These are phyloP conservation scores for Floccularia luteovirens DNA, from an alignment of 768 basidiomycete species.

Conservation along the genomic window DNA sequence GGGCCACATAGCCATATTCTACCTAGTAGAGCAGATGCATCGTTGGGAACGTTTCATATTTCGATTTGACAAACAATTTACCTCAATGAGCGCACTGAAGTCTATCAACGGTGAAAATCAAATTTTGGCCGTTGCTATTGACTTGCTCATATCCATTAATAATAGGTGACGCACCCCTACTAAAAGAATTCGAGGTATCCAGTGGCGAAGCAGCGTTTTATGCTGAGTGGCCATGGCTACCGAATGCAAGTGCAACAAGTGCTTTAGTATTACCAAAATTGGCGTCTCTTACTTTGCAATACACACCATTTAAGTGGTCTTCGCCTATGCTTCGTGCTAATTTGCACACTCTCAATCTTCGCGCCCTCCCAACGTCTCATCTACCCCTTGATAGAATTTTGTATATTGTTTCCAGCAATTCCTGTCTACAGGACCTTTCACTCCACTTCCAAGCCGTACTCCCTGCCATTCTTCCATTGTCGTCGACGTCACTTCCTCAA, in stretches of 20 bases:
- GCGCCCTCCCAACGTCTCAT: conserved; percentile 54
- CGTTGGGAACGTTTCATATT: conserved; percentile 81
- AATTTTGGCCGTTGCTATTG: background rate
- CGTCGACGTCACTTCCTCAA: conserved; percentile 41
- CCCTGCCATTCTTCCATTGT: conserved; percentile 56
- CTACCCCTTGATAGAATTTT: conserved; percentile 64
- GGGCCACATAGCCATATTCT: conserved; percentile 77
- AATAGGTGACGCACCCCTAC: conserved; percentile 62
- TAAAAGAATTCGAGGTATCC: conserved; percentile 74
- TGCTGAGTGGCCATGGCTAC: conserved; percentile 72
- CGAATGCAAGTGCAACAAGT: conserved; percentile 32
- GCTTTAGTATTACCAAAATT: conserved; percentile 32
- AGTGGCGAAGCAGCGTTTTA: conserved; percentile 56
- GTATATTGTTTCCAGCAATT: conserved; percentile 55
- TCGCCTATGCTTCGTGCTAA: conserved; percentile 62
- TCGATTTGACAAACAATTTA: conserved; percentile 69
- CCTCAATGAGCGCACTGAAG: conserved; percentile 67
- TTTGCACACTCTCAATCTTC: conserved; percentile 52
- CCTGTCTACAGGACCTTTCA: conserved; percentile 44
- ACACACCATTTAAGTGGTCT: conserved; percentile 73
- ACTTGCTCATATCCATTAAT: conserved; percentile 4
- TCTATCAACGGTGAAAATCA: conserved; percentile 53
- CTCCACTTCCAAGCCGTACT: conserved; percentile 58
- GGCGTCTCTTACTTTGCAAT: conserved; percentile 53
- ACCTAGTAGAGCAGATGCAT: conserved; percentile 73